These are phyloP conservation scores for Austroboletus olivaceoglutinosus DNA, from an alignment of 1,284 basidiomycete species.

Conservation along the genomic window DNA sequence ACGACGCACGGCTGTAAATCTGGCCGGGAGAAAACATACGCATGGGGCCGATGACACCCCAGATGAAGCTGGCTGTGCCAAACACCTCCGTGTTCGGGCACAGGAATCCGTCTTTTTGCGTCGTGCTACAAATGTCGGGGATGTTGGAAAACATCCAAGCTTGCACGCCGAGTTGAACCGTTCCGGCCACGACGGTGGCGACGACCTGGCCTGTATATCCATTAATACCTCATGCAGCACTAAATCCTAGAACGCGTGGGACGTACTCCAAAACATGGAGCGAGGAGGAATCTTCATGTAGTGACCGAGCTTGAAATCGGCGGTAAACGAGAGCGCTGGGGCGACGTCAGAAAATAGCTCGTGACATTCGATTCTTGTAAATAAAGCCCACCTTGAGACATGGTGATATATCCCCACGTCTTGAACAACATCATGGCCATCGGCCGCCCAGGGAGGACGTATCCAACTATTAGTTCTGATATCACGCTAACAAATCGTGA, in stretches of 20 bases:
- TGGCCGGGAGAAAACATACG: slow-evolving; percentile 28
- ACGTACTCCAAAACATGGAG: slow-evolving; percentile 40
- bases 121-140: slow-evolving; percentile 24
- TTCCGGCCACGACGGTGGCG: slow-evolving; percentile 42
- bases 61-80: slow-evolving; percentile 42
- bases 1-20: slow-evolving; percentile 22
- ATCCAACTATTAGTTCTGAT: slow-evolving; percentile 48
- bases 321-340: slow-evolving; percentile 37
- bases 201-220: slow-evolving; percentile 35
- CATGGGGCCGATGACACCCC: slow-evolving; percentile 43
- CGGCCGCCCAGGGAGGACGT: slow-evolving; percentile 44
- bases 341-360: slow-evolving; percentile 1
- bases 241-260: neutral
- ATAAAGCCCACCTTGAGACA: slow-evolving; percentile 32
- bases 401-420: slow-evolving; percentile 40
- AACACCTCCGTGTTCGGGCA: slow-evolving; percentile 40
- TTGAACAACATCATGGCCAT: slow-evolving; percentile 50
- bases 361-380: neutral
- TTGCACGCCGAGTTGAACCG: slow-evolving; percentile 44
- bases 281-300: slow-evolving; percentile 57
- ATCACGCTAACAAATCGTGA: slow-evolving; percentile 30
- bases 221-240: neutral
- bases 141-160: slow-evolving; percentile 40
- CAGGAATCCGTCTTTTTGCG: slow-evolving; percentile 35
- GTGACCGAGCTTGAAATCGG: slow-evolving; percentile 49